Percentiles rank a stretch among this genome's conserved stretches.
Evolutionary conservation across 169 alveolate species (phyloP).

Genomic region (Plasmodium gonderi): DNA sequence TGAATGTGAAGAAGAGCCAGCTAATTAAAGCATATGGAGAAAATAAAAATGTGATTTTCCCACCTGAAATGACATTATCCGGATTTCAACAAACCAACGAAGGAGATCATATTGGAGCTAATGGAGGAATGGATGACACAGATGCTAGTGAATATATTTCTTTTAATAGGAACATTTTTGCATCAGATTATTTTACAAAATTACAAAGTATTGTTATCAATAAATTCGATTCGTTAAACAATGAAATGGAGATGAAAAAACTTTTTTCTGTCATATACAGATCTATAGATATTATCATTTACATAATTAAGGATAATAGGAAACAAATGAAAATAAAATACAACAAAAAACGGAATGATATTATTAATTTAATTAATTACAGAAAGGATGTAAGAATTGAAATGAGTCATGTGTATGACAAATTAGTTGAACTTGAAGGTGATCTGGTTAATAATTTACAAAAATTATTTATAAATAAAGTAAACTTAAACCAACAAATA

Average conservation of each 20-base stretch:
- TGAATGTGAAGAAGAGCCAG: not conserved
- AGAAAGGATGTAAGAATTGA: not conserved
- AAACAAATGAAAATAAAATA: not conserved
- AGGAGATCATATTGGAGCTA: too few relatives aligned
- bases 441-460: conserved; percentile 1
- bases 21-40: not conserved
- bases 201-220: not conserved
- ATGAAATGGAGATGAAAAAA: not conserved
- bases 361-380: conserved; percentile 6
- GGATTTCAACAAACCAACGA: not conserved
- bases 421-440: conserved; percentile 24
- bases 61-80: not conserved
- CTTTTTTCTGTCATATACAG: conserved; percentile 19
- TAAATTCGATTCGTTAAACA: not conserved
- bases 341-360: conserved; percentile 1
- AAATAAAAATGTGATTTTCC: conserved; percentile 17
- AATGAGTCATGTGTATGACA: not conserved
- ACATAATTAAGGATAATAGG: conserved; percentile 14
- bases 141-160: too few relatives aligned
- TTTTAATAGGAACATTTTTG: not conserved
- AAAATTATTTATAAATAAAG: conserved; percentile 12
- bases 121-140: too few relatives aligned
- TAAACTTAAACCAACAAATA: conserved; percentile 6
- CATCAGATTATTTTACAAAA: not conserved
- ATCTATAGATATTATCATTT: not conserved